Evolutionary conservation across 495 filamentous ascomycete species (phyloP), one percentile per base, ranked within the genome.

Genomic region (Pyrenula massariospora): DNA sequence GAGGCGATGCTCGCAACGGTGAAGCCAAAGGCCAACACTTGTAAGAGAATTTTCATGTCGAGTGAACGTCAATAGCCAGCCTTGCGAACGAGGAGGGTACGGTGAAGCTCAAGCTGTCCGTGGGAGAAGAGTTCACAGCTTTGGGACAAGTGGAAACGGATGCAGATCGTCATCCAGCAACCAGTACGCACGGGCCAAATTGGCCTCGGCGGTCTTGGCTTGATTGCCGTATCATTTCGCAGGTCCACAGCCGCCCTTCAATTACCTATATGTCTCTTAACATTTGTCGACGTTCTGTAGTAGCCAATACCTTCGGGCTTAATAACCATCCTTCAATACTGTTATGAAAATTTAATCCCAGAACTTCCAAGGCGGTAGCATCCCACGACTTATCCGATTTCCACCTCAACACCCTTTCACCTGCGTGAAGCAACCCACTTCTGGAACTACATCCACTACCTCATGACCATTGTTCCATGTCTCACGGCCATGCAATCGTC

Each of bases 31-130:
- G 63, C 60, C 49, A 74, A 50, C 31, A 72, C 60, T 56, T 58
- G 60, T 19, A 62, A 64, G 52, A 66, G 31, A 54, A 57, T 56
- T 23, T 52, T 65, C 71, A 74, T 74, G 23, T 22, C 60, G 70
- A 20, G 22, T 48, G 42, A 11, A 11, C 11, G 19, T 48, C 11
- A 48, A 11, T 48, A 48, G 19, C 11, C 11, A 19, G 19, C 19
- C 11, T 48, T 19, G 42, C 19, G 19, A 19, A 48, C 42, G 42
- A 48, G 11, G 11, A 11, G 42, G 19, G 42, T 19, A 11, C 19
- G 11, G 11, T 11, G 19, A 48, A 48, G 42, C 19, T 48, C 42
- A 48, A 48, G 42, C 19, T 11, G 42, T 48, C 42, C 11, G 11
- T 48, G n/a, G n/a, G n/a, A n/a, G n/a, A n/a, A n/a, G n/a, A n/a